Conservation (phyloP, 768 basidiomycete genomes). For the Amanita pseudoporphyria region DNA sequence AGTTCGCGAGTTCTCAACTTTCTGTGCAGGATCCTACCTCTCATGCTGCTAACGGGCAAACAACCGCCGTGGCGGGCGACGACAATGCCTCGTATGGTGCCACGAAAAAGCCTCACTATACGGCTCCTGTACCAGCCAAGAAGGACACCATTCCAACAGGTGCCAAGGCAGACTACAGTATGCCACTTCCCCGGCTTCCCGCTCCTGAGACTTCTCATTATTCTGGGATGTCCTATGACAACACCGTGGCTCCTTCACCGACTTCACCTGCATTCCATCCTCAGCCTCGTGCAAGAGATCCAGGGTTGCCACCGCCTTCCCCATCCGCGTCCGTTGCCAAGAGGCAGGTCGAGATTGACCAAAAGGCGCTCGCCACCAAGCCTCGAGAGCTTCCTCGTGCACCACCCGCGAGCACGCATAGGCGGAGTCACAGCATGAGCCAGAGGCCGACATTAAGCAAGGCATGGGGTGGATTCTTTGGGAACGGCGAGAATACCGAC, state of each 20-base stretch:
- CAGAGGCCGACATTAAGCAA: slow-evolving; percentile 52
- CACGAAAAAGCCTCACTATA: slow-evolving; percentile 18
- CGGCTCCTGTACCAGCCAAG: slow-evolving; percentile 17
- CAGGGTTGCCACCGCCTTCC: slow-evolving; percentile 40
- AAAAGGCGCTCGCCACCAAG: slow-evolving; percentile 16
- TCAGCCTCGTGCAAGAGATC: slow-evolving; percentile 60
- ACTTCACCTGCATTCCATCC: slow-evolving; percentile 46
- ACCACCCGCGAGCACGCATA: slow-evolving; percentile 71
- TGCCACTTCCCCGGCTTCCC: slow-evolving; percentile 75
- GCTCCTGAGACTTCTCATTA: slow-evolving; percentile 76
- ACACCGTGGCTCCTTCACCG: slow-evolving; percentile 46
- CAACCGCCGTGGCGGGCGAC: background rate
- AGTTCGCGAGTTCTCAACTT: slow-evolving; percentile 89
- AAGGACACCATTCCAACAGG: slow-evolving; percentile 18
- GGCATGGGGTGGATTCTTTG: slow-evolving; percentile 56
- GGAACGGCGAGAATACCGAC: slow-evolving; percentile 27
- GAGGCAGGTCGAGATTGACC: slow-evolving; percentile 19
- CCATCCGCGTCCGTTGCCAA: slow-evolving; percentile 20
- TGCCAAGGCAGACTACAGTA: slow-evolving; percentile 62
- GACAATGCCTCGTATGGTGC: slow-evolving; percentile 5
- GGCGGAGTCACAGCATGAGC: slow-evolving; percentile 76
- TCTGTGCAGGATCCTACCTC: slow-evolving; percentile 31
- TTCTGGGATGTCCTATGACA: slow-evolving; percentile 75
- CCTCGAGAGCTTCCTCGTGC: slow-evolving; percentile 41
- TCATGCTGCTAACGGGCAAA: slow-evolving; percentile 8